Evolutionary conservation across 164 flowering plant species (phyloP), one percentile per base, ranked within the genome.

Genomic region (Vitis cinerea): DNA sequence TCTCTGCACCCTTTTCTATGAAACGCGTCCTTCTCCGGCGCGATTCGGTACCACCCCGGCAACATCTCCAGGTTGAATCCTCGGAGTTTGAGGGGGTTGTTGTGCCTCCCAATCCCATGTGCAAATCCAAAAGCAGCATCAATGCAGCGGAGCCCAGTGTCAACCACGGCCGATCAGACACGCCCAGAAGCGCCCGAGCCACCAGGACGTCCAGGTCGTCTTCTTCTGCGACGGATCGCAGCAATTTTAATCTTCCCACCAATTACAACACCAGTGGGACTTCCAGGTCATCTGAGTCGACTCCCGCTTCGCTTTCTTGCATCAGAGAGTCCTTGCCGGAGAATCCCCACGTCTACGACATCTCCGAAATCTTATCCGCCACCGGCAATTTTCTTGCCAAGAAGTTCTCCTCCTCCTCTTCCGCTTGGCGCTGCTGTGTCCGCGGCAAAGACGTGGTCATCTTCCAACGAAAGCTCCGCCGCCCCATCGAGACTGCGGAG

Each of bases 401-500:
- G 30, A 71, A 69, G 49, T 59, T 69, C 77, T 80, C 85, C 59
- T 70, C 83, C 60, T 72, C 84, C 47, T 80, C 83, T 61, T 75
- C 85, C 52, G 80, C 86, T 58, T 84, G 87, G 90, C 82, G 84
- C 12, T 80, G 82, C 77, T 49, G 60, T 0, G 74, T 86, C 66
- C 81, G 76, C 61, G 82, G 80, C 63, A 77, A 71, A 44, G 83
- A 84, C 57, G 87, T 63, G 2, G 27, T 86, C 58, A 69, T 88
- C 16, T 83, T 88, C 78, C 90, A 83, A 60, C 72, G 92, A 6
- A 80, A 78, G 67, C 17, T 75, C 51, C 77, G 78, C n/a, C 75
- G 79, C 8, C 9, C 63, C 4, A 47, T 78, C 3, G 64, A 71
- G 2, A 7, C 63, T 10, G 14, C 71, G 1, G 71, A 74, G 51